Evolutionary conservation across 257 asterid species (phyloP).

Genomic region (Ballota nigra): DNA sequence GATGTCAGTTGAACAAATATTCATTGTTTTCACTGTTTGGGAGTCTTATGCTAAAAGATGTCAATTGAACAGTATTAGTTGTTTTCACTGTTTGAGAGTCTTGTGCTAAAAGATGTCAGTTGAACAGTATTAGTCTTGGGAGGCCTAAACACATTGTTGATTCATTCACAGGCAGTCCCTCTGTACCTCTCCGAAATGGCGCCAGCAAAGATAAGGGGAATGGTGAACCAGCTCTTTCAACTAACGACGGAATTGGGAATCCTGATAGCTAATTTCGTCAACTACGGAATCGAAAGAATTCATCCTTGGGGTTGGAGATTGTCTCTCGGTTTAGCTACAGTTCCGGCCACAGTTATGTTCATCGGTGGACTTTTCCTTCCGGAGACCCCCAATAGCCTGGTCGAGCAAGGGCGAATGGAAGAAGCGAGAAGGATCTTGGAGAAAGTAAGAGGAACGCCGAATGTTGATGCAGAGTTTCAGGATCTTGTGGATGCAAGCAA

Average conservation of each 20-base stretch:
- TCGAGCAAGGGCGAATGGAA: conserved; percentile 62
- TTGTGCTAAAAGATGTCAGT: no score
- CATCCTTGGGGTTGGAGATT: conserved; percentile 88
- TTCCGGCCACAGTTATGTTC: conserved; percentile 63
- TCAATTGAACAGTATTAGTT: no score
- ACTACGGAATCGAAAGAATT: conserved; percentile 47
- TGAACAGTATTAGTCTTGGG: no score
- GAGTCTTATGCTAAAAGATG: no score
- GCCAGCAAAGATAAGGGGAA: conserved; percentile 71
- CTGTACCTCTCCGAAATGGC: conserved; percentile 86
- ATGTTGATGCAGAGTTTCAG: conserved; percentile 65
- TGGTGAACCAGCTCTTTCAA: conserved; percentile 66
- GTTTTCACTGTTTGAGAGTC: no score
- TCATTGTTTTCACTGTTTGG: no score
- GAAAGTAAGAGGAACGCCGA: conserved; percentile 60
- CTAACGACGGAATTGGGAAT: conserved; percentile 67
- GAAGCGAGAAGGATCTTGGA: conserved; percentile 48
- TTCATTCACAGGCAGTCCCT: conserved; percentile 70
- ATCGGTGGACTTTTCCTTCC: conserved; percentile 70
- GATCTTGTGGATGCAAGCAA: conserved; percentile 69
- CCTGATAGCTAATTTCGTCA: conserved; percentile 56
- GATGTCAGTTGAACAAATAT: no score
- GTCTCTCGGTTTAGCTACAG: conserved; percentile 65
- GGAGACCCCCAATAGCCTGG: conserved; percentile 78
- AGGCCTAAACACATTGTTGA: no score